Conservation (phyloP, 2,329 filamentous ascomycete species). For the Stagonosporopsis rhizophila region DNA sequence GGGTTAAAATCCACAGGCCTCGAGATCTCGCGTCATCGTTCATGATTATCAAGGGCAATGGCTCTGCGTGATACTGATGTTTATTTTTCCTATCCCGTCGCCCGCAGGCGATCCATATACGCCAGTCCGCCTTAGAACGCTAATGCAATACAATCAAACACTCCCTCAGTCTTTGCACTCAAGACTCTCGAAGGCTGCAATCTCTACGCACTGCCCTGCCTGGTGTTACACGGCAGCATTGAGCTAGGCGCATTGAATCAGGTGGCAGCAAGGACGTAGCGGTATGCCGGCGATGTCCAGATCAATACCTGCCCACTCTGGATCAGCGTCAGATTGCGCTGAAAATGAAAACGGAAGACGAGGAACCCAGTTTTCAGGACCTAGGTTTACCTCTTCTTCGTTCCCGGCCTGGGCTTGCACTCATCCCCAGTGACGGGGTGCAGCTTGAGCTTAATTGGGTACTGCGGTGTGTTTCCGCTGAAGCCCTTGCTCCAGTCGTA, state of each 20-base stretch:
- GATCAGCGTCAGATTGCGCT: neutral
- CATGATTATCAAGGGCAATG: neutral
- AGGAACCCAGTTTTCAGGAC: neutral
- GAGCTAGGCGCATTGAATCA: neutral
- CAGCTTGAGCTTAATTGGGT: conserved; percentile 60
- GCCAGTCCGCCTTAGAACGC: conserved; percentile 15
- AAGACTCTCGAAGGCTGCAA: neutral
- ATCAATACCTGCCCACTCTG: neutral
- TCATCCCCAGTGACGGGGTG: conserved; percentile 58
- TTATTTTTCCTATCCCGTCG: conserved; percentile 6
- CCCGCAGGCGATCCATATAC: conserved; percentile 3
- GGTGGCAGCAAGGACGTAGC: neutral
- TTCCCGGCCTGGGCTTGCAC: conserved; percentile 58
- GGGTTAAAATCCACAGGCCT: too few species aligned
- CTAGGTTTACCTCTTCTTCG: conserved; percentile 53
- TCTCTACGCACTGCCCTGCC: neutral
- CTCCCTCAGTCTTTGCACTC: neutral
- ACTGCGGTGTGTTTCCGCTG: conserved; percentile 73
- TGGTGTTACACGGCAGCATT: neutral
- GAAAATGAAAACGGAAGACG: neutral
- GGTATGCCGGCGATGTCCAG: neutral
- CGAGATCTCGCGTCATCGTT: too few species aligned
- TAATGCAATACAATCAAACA: conserved; percentile 19
- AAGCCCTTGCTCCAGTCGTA: conserved; percentile 99
- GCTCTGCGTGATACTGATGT: neutral